Evolutionary conservation across 192 early-diverging fungal species (phyloP), one percentile per base, ranked within the genome.

Genomic region (Endogone sp.): DNA sequence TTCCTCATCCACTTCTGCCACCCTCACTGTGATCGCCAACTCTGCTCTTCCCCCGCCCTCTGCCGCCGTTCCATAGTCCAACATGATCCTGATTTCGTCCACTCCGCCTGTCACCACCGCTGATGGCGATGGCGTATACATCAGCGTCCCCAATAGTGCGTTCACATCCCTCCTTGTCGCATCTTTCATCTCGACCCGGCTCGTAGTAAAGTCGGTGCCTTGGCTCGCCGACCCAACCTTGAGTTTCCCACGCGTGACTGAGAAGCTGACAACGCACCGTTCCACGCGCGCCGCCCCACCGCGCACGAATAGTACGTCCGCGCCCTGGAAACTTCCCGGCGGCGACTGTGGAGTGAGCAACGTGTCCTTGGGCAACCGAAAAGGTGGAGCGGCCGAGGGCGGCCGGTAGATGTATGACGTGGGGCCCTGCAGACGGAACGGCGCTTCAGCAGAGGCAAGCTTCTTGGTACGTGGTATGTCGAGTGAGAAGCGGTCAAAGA

Each of bases 301-400:
- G 21, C 83, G 75, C 16, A 84, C 58, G 72, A 80, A 86, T 3
- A 86, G 71, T 0, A 78, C 72, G 63, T 84, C 74, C 13, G 84
- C 62, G 0, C 85, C 85, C 62, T 78, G 77, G 66, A 85, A 80
- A 30, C 72, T 67, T 1, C 83, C 83, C 2, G 77, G 79, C 9
- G 64, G 30, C 28, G 77, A 68, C 25, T 66, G 60, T 3, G 77
- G 27, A 11, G 70, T 29, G 29, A 68, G 55, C 16, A 20, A 24
- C 26, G 54, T 25, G 55, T 56, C 23, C 32, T 44, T 23, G 10
- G 56, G 44, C 54, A 59, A 24, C 25, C 4, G 16, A 10, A 1
- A 37, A 60, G 3, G 49, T 3, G 44, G 37, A 59, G 62, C 26
- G 29, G 24, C 72, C 30, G 67, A 64, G 3, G 57, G 29, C 26